Conservation (phyloP, 2,329 filamentous ascomycete species). For the Tolypocladium ovalisporum region DNA sequence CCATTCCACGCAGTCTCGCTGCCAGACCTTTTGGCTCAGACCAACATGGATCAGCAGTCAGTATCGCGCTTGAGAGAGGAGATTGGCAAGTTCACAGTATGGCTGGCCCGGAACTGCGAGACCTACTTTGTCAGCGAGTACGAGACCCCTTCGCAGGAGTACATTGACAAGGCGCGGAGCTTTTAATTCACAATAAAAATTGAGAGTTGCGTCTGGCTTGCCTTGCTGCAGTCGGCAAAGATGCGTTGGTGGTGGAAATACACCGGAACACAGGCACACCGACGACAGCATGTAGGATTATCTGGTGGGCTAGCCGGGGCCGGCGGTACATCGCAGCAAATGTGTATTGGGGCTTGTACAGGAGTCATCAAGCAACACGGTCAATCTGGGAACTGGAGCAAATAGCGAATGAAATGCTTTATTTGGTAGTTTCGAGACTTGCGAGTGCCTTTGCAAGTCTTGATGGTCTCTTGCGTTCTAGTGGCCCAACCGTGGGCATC, state of each 20-base stretch:
- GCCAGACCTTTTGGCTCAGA: slow-evolving; percentile 89
- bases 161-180: slow-evolving; percentile 54
- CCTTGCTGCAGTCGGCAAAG: background rate
- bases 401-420: background rate
- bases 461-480: background rate
- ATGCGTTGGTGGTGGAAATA: background rate
- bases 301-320: background rate
- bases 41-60: slow-evolving; percentile 92
- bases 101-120: slow-evolving; percentile 67
- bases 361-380: background rate
- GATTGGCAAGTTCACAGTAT: slow-evolving; percentile 72
- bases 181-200: too few relatives aligned
- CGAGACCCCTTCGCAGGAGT: slow-evolving; percentile 60
- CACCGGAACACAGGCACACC: background rate
- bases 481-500: background rate
- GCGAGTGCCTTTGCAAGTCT: background rate
- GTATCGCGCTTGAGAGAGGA: slow-evolving; percentile 84
- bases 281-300: background rate
- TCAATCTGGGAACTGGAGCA: background rate
- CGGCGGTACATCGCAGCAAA: background rate
- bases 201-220: too few relatives aligned
- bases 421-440: background rate
- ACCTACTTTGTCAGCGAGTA: slow-evolving; percentile 72
- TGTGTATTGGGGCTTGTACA: background rate
- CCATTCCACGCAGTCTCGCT: slow-evolving; percentile 54